Evolutionary conservation across 176 grass and related monocot genomes (phyloP), one percentile per base, ranked within the genome.

Genomic region (Ananas comosus): DNA sequence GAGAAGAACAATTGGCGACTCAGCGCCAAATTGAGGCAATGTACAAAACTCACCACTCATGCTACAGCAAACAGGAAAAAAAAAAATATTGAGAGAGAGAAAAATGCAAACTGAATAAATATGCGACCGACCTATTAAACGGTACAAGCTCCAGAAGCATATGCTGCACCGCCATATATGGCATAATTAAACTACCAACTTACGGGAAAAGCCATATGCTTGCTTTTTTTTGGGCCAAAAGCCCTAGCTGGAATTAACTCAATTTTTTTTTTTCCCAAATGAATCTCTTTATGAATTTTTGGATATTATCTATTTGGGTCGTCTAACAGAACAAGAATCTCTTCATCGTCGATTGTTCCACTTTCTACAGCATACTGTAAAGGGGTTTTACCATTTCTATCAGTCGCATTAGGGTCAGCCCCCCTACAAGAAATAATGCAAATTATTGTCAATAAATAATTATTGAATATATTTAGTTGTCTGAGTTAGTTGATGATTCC

Each of bases 261-360:
- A 13, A 69, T 48, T 22, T 51, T 42, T 42, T 42, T 7, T 42
- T 42, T 73, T 68, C 58, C 68, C 12, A 71, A 54, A 65, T 61
- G 73, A 78, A 67, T 48, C 51, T 33, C 63, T 29, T 65, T 42
- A 42, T 42, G 49, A 53, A 76, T 59, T 66, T 49, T 47, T 17
- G 17, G 17, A 61, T 16, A 28, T 53, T 80, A 91, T 84, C 95
- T 94, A 88, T 72, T 69, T 75, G 87, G 66, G 79, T 86, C 87
- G 70, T 90, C 90, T 73, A 94, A 78, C 73, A 99, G 88, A 82
- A 84, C 78, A 78, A 94, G 82, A 81, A 96, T 86, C 75, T 91
- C 90, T 59, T 94, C 95, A 8, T 94, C 85, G 0, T 91, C 90
- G 54, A 88, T 91, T 6, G 85, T 81, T 23, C 95, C 95, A 3